Percentiles rank a stretch among this genome's conserved stretches.
Conservation (phyloP, 768 basidiomycete species). For the Polyporus arcularius region DNA sequence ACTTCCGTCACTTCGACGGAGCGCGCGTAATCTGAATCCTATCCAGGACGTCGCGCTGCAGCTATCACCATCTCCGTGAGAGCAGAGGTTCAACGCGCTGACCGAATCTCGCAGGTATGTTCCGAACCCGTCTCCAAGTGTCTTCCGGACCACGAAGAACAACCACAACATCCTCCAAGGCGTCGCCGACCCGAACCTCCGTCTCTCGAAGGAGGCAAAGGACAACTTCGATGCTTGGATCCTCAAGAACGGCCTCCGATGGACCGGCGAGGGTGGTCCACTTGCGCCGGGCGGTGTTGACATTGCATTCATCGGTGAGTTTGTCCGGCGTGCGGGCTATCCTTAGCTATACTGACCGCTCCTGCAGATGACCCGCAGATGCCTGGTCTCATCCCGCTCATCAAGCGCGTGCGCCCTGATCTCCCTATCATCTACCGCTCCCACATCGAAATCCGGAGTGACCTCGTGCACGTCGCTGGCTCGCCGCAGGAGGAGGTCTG, state of each 20-base stretch:
- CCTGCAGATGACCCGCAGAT: slow-evolving; percentile 83
- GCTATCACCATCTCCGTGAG: background rate
- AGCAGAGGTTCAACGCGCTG: background rate
- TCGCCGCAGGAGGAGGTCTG: slow-evolving; percentile 91
- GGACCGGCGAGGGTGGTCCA: slow-evolving; percentile 86
- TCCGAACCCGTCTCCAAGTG: slow-evolving; percentile 83
- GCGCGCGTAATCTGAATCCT: slow-evolving; percentile 4
- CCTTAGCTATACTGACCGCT: slow-evolving; percentile 17
- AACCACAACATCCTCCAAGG: slow-evolving; percentile 96
- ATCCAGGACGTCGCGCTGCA: background rate
- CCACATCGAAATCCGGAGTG: slow-evolving; percentile 36
- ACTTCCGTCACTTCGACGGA: slow-evolving; percentile 3
- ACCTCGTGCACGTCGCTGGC: slow-evolving; percentile 77
- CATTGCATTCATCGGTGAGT: slow-evolving; percentile 82
- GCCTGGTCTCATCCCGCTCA: slow-evolving; percentile 91
- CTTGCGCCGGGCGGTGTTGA: slow-evolving; percentile 81
- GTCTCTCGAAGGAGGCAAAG: slow-evolving; percentile 78
- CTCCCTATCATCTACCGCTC: slow-evolving; percentile 46
- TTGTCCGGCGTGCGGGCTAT: background rate
- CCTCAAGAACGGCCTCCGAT: slow-evolving; percentile 82
- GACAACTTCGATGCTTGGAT: slow-evolving; percentile 87
- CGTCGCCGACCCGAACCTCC: slow-evolving; percentile 76
- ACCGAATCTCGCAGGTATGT: slow-evolving; percentile 64
- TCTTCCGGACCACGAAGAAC: slow-evolving; percentile 94
- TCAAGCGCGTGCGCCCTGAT: slow-evolving; percentile 80